Evolutionary conservation across 1,284 basidiomycete genomes (phyloP).

Genomic region (Crepidotus sp.): DNA sequence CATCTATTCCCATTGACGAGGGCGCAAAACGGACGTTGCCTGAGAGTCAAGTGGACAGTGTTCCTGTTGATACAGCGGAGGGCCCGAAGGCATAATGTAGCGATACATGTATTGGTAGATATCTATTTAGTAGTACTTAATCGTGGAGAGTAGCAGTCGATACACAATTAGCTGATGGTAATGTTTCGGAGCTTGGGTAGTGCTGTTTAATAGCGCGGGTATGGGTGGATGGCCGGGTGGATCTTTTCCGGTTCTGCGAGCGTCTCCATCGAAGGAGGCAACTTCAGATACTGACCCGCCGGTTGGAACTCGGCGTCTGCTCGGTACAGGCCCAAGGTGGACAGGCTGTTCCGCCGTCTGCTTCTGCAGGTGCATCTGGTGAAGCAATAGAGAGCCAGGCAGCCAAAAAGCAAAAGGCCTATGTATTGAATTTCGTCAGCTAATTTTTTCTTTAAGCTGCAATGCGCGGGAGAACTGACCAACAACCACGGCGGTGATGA

Average conservation of each 20-base stretch:
- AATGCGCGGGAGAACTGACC: too few species aligned
- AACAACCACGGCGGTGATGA: slow-evolving; percentile 1
- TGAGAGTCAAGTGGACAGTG: neutral
- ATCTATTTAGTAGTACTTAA: neutral
- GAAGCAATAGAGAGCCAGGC: neutral
- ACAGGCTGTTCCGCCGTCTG: slow-evolving; percentile 1
- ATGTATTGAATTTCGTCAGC: neutral
- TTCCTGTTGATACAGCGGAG: neutral
- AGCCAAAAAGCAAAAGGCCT: slow-evolving; percentile 2
- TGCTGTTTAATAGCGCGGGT: slow-evolving; percentile 1
- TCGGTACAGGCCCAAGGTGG: neutral
- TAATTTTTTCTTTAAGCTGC: too few species aligned
- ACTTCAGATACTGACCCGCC: neutral
- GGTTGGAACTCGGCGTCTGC: neutral
- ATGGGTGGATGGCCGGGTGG: slow-evolving; percentile 11
- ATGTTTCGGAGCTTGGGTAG: neutral
- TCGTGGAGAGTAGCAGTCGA: neutral
- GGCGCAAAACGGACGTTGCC: slow-evolving; percentile 10
- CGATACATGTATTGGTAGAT: slow-evolving; percentile 11
- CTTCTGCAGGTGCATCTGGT: slow-evolving; percentile 2
- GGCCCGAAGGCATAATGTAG: neutral
- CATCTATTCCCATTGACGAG: slow-evolving; percentile 10
- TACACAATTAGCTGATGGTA: neutral
- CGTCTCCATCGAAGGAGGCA: neutral
- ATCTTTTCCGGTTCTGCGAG: slow-evolving; percentile 10